A percentile compares a stretch with the other conserved stretches of the same genome.
Evolutionary conservation across 305 asterid species (phyloP).

Genomic region (Fraxinus floribunda): DNA sequence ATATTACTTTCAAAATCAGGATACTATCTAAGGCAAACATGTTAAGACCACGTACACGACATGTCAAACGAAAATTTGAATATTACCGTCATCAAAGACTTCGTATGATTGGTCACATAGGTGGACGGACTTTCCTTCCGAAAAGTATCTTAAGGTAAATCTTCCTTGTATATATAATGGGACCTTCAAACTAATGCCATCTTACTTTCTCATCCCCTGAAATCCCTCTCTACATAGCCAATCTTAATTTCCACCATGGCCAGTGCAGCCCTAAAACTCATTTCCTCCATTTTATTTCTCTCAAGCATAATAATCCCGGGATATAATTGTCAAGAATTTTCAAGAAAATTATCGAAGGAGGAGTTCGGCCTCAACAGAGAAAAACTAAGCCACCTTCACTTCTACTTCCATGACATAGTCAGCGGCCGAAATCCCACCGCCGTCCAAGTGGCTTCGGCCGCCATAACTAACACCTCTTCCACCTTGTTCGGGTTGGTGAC

Average conservation of each 20-base stretch:
- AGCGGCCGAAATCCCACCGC: conserved; percentile 38
- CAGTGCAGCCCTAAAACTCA: not conserved
- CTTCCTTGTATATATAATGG: not conserved
- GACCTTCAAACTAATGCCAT: not conserved
- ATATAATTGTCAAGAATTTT: conserved; percentile 26
- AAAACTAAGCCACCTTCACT: conserved; percentile 38
- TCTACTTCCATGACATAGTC: conserved; percentile 44
- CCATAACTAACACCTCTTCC: conserved; percentile 32
- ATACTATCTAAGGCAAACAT: not conserved
- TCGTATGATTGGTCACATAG: too few species aligned
- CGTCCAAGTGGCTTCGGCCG: conserved; percentile 30
- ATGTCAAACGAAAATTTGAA: not conserved
- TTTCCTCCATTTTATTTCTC: conserved; percentile 11
- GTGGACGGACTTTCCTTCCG: not conserved
- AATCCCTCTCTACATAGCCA: not conserved
- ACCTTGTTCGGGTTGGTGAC: conserved; percentile 33
- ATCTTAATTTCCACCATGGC: conserved; percentile 23
- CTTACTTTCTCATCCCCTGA: not conserved
- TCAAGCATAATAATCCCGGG: not conserved
- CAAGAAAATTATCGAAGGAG: conserved; percentile 23
- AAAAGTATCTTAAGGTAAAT: not conserved
- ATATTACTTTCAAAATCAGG: not conserved
- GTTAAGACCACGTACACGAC: not conserved
- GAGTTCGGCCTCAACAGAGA: conserved; percentile 23
- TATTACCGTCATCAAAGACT: too few species aligned